Base-by-base conservation (phyloP, 2,329 filamentous ascomycete genomes). In the Colletotrichum spaethianum region DNA sequence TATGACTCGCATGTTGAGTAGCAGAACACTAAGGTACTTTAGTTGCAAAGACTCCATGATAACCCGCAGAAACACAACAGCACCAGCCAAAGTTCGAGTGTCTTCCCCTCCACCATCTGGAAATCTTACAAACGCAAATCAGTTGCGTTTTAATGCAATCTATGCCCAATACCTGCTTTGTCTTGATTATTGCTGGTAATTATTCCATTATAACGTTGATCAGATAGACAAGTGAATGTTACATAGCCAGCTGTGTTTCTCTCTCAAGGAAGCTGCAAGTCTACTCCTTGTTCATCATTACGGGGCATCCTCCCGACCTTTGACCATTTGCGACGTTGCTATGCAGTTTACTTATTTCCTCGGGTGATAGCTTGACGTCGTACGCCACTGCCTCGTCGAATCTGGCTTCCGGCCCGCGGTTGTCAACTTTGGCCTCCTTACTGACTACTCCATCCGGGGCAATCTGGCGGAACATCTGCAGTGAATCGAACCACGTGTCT, bases 381-480 rank as follows among this genome's bases (percentile, higher is more conserved):
- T 63, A 36, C 4, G 57, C 69, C 14, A 72, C 36, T 3, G 65
- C 33, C 6, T 55, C 57, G 23, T 72, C 69, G 8, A 72, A 48
- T 20, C 65, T 62, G n/a, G 69, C 66, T n/a, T 72, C 69, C 0
- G 69, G 69, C 11, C 61, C 65, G 7, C 56, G 36, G 20, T 44
- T 55, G 3, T 62, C 42, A 6, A 31, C 48, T n/a, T 53, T 57
- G 7, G 69, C 26, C 12, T 72, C 69, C 23, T 72, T 72, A 18
- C 46, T 72, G 1, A 69, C 69, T 3, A 72, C 69, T 12, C 69
- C 69, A 3, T 69, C 55, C 7, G 69, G 69, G 0, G 69, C 72
- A 20, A 93, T 92, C 81, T 92, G 90, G 6, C 89, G 83, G 77
- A 93, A 93, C 90, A 93, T 91, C 50, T 90, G 86, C 77, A 91